phyloP scores from a whole-genome alignment of 768 basidiomycete genomes.

The Boletus patriciae region DNA sequence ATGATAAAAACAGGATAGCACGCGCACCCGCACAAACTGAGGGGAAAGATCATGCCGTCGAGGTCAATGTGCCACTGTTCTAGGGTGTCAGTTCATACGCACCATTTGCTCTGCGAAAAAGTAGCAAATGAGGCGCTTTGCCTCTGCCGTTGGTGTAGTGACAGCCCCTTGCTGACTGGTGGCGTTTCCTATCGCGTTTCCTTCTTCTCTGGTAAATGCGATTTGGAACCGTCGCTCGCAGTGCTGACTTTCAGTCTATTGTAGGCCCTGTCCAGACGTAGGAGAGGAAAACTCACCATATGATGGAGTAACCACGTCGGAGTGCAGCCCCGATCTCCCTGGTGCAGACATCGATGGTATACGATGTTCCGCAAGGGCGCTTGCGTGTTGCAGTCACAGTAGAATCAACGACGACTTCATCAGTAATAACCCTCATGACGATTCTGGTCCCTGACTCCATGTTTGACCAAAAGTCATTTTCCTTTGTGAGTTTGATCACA shows the following conservation, averaged over 20 bases:
- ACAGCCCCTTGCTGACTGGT: not conserved
- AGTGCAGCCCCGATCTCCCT: not conserved
- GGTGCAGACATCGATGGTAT: not conserved
- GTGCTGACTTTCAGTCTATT: not conserved
- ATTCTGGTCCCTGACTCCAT: not conserved
- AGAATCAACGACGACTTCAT: not conserved
- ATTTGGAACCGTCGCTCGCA: conserved; percentile 1
- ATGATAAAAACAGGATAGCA: no score
- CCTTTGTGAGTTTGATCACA: not conserved
- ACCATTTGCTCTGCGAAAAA: conserved; percentile 2
- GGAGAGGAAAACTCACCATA: not conserved
- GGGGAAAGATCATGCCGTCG: not conserved
- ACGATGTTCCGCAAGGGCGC: not conserved
- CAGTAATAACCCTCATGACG: not conserved
- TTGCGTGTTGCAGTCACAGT: not conserved
- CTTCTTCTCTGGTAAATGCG: no score
- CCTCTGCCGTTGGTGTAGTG: not conserved
- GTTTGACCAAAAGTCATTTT: not conserved
- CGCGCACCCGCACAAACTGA: not conserved
- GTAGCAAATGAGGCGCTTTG: conserved; percentile 1
- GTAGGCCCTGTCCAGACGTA: not conserved
- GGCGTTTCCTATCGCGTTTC: not conserved
- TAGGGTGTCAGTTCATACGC: not conserved
- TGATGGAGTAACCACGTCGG: not conserved
- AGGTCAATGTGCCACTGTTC: not conserved